Evolutionary conservation across 352 stramenopile genomes (phyloP), one percentile per base, ranked within the genome.

Genomic region (Thraustotheca clavata): DNA sequence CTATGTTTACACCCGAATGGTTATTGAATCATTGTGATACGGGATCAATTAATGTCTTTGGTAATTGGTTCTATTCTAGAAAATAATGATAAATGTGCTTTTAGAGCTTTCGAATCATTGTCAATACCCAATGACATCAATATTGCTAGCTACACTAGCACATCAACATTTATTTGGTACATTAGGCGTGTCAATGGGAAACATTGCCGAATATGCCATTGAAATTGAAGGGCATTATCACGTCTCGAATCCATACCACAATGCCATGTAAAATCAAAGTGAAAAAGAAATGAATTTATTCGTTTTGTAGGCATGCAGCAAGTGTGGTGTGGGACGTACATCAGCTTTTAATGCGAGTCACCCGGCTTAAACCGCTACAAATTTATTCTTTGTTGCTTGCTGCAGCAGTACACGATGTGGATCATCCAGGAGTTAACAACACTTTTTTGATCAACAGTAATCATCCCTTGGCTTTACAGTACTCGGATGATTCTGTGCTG

Each of bases 401-500:
- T n/a, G 89, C 83, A 3, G 74, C 94, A 1, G 76, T 94, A 26
- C 94, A 98, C 67, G 94, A 98, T 67, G 76, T 97, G 11, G 96
- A 90, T 46, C 94, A 98, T 69, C 84, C 87, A 0, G 94, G 94
- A 9, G 81, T 92, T 16, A 97, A 86, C 67, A 98, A 98, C 73
- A 72, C 74, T 33, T 98, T 94, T 70, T 76, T 97, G 14, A 73
- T 96, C 14, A 83, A 79, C 34, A 95, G 86, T 18, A 83, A 67
- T 47, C 86, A 83, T 11, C 80, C 91, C 14, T 68, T 97, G 24
- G 91, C 91, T 35, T 81, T 98, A 63, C 84, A 87, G 46, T 98
- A 98, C 75, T 97, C 95, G 67, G 92, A 97, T 57, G 79, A 92
- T 62, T 91, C 84, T 32, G 87, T 96, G n/a, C 75, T 98, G n/a